A percentile compares a stretch with the other conserved stretches of the same genome.
Conservation (phyloP, 2,329 filamentous ascomycete genomes). For the Fusarium hostae region DNA sequence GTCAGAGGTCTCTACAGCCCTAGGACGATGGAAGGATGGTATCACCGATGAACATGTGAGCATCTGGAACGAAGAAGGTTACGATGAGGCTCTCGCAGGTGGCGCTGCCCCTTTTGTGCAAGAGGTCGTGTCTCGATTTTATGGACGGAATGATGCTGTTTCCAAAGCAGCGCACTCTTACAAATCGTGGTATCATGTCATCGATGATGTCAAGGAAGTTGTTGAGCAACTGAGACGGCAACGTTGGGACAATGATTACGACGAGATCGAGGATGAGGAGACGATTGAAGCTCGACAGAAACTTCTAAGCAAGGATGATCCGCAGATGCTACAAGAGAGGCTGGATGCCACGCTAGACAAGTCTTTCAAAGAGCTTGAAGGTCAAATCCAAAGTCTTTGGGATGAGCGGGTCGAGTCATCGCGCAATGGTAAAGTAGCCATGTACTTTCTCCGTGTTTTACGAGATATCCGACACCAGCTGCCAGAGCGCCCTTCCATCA, state of each 20-base stretch:
- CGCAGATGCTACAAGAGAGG: conserved; percentile 68
- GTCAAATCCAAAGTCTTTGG: conserved; percentile 64
- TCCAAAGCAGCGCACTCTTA: conserved; percentile 72
- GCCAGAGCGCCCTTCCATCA: conserved; percentile 62
- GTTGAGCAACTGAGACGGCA: conserved; percentile 74
- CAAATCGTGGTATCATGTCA: conserved; percentile 76
- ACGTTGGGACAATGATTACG: conserved; percentile 80
- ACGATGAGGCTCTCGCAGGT: conserved; percentile 72
- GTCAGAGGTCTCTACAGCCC: conserved; percentile 68
- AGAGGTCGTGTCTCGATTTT: conserved; percentile 73
- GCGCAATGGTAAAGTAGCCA: conserved; percentile 64
- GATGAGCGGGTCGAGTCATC: conserved; percentile 56
- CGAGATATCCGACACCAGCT: conserved; percentile 77
- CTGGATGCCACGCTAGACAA: conserved; percentile 66
- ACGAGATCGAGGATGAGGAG: conserved; percentile 79
- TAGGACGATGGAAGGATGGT: conserved; percentile 69
- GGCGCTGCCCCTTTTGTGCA: conserved; percentile 76
- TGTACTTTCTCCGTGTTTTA: conserved; percentile 78
- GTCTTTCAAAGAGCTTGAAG: conserved; percentile 69
- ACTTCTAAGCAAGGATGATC: conserved; percentile 78
- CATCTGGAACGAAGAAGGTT: conserved; percentile 74
- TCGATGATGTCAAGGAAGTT: conserved; percentile 73
- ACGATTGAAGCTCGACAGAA: conserved; percentile 73
- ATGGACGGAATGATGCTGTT: conserved; percentile 77
- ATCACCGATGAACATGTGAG: conserved; percentile 61